Conservation (phyloP, 2,329 filamentous ascomycete species). For the Pochonia chlamydosporia region DNA sequence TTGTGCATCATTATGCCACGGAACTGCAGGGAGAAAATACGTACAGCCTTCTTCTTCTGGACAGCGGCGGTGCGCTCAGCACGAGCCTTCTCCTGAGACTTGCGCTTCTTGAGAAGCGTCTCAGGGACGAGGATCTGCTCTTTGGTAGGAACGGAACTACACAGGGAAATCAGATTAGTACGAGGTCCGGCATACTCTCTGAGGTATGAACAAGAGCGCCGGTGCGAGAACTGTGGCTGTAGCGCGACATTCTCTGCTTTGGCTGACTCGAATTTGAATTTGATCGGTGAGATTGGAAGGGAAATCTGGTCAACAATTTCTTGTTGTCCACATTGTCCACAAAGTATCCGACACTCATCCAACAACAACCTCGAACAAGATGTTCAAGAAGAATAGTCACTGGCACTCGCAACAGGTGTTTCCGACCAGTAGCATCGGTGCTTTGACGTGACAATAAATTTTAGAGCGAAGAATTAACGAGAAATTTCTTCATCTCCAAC, state of each 20-base stretch:
- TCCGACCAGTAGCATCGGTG: constrained; percentile 17
- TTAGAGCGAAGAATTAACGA: constrained; percentile 58
- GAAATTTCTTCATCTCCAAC: constrained; percentile 67
- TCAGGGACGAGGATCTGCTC: constrained; percentile 97
- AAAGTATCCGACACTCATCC: constrained; percentile 52
- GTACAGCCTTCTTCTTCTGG: constrained; percentile 86
- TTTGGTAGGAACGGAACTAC: constrained; percentile 83
- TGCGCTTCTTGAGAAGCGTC: constrained; percentile 99
- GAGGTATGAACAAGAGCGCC: constrained; percentile 63
- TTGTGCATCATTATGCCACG: constrained; percentile 74
- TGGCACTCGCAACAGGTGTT: constrained; percentile 16
- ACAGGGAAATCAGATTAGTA: constrained; percentile 64
- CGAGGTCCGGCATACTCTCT: constrained; percentile 63
- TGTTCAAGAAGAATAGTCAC: constrained; percentile 33
- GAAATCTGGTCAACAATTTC: constrained; percentile 4
- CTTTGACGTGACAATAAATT: constrained; percentile 61
- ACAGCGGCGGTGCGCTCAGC: constrained; percentile 76
- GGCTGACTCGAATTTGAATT: constrained; percentile 78
- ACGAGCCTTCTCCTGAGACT: constrained; percentile 98
- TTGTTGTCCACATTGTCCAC: not conserved
- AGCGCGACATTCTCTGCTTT: constrained; percentile 86
- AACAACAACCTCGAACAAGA: constrained; percentile 63
- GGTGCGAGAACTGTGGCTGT: constrained; percentile 89
- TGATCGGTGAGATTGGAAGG: constrained; percentile 62
- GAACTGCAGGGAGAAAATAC: constrained; percentile 38